Base-by-base conservation (phyloP, 768 basidiomycete genomes). In the Hortiboletus campestris region DNA sequence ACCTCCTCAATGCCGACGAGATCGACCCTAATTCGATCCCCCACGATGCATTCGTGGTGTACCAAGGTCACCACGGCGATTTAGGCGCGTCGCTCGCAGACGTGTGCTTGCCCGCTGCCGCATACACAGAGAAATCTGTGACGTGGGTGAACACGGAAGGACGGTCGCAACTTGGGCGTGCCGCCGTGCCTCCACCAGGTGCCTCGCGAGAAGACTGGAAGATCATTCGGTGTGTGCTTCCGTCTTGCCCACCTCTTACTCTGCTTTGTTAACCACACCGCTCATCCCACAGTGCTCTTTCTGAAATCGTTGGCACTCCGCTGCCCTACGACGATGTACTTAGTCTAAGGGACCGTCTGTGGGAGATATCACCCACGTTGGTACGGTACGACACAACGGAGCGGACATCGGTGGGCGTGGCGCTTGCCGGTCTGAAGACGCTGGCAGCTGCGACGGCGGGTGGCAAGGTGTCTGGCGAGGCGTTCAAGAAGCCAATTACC, bases 81-180 rank as follows among this genome's bases (percentile, higher is more conserved):
- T 78, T 92, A 51, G 96, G 97, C 35, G 97, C 97, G 3, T 91
- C 94, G 65, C 85, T 94, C 22, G 97, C 97, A n/a, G 97, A 99
- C 67, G 94, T 98, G 55, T 92, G 91, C 70, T 76, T 98, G 17
- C 97, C 97, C 16, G 92, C 82, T 9, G 83, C 88, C 16, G 97
- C 97, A 3, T 98, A 97, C 75, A 98, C 96, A 3, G 97, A 98
- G 76, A 89, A 89, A 64, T 78, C 83, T 9, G 80, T 81, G 46
- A 98, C 94, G 1, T 98, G 95, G 94, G 84, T 99, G 53, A 99
- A 99, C 76, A 94, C 94, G 0, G 97, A 99, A 71, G 97, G 97
- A 35, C 83, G 96, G 28, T 76, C 89, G 19, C 97, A 99, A 74
- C 75, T 95, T 13, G 93, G 93, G 20, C 81, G 97, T 43, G 85